Conservation (phyloP, 176 grass and related monocot species). For the Zoysia pacifica region DNA sequence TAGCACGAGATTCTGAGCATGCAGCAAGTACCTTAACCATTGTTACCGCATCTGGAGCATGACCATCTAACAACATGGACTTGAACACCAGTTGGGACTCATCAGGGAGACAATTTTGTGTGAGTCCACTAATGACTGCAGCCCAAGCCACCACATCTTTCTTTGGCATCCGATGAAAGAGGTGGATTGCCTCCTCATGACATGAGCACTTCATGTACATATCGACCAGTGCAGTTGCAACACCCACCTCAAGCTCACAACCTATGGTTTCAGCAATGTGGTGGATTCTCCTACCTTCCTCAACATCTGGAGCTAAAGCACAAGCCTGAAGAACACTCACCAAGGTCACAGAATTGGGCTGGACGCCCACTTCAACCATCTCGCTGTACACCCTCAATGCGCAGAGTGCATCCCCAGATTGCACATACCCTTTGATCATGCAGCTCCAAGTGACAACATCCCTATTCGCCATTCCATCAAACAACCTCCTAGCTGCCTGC, state of each 20-base stretch:
- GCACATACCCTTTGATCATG: conserved; percentile 61
- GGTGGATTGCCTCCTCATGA: conserved; percentile 39
- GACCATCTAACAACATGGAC: conserved; percentile 48
- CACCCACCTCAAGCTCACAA: conserved; percentile 51
- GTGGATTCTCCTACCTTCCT: conserved; percentile 61
- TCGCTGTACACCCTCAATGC: conserved; percentile 56
- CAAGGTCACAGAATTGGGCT: conserved; percentile 58
- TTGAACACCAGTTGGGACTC: conserved; percentile 49
- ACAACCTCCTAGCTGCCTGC: conserved; percentile 40
- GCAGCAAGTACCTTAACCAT: conserved; percentile 65
- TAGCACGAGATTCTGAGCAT: conserved; percentile 46
- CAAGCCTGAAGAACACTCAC: conserved; percentile 61
- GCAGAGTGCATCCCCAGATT: conserved; percentile 26
- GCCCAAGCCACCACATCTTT: conserved; percentile 72
- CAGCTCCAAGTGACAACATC: conserved; percentile 72
- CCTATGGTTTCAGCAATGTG: conserved; percentile 42
- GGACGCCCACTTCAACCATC: conserved; percentile 48
- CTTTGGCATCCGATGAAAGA: conserved; percentile 61
- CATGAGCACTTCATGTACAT: conserved; percentile 85
- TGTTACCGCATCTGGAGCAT: conserved; percentile 50
- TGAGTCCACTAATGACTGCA: conserved; percentile 56
- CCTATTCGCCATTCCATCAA: conserved; percentile 39
- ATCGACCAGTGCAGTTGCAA: conserved; percentile 68
- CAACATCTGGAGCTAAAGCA: conserved; percentile 40
- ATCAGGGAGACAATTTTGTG: conserved; percentile 54